Evolutionary conservation across 257 asterid species (phyloP).

Genomic region (Verbascum thapsus): DNA sequence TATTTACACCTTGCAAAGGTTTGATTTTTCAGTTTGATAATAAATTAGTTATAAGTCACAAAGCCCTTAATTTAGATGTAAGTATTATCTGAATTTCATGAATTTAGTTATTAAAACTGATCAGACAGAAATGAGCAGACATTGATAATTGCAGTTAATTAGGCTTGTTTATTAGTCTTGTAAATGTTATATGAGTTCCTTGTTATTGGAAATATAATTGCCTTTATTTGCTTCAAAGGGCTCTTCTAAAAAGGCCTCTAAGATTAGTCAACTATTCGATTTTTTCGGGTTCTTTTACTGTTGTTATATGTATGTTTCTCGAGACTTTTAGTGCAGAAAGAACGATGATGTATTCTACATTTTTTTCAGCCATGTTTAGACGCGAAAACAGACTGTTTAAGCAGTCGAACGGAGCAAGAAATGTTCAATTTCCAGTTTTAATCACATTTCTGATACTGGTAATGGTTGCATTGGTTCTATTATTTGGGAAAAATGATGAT

Average conservation of each 20-base stretch:
- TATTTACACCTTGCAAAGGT: slow-evolving; percentile 18
- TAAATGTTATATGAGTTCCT: neutral
- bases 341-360: slow-evolving; percentile 1
- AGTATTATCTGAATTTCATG: neutral
- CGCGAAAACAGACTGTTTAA: slow-evolving; percentile 52
- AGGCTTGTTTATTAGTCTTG: neutral
- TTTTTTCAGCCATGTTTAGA: slow-evolving; percentile 53
- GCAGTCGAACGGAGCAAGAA: slow-evolving; percentile 41
- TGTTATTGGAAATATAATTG: neutral
- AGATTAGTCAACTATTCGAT: neutral
- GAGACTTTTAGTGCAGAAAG: slow-evolving; percentile 20
- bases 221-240: slow-evolving; percentile 9
- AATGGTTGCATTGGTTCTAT: slow-evolving; percentile 41
- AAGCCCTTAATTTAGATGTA: neutral
- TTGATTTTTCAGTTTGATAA: slow-evolving; percentile 13
- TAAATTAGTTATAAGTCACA: slow-evolving; percentile 5
- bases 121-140: slow-evolving; percentile 4
- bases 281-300: neutral
- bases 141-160: slow-evolving; percentile 7
- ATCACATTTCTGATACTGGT: slow-evolving; percentile 43
- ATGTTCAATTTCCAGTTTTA: slow-evolving; percentile 41
- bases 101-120: neutral
- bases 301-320: slow-evolving; percentile 13
- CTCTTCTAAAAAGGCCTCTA: neutral
- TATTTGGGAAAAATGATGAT: slow-evolving; percentile 44